phyloP scores from a whole-genome alignment of 176 grass and related monocot species.

The Stipa capillata region DNA sequence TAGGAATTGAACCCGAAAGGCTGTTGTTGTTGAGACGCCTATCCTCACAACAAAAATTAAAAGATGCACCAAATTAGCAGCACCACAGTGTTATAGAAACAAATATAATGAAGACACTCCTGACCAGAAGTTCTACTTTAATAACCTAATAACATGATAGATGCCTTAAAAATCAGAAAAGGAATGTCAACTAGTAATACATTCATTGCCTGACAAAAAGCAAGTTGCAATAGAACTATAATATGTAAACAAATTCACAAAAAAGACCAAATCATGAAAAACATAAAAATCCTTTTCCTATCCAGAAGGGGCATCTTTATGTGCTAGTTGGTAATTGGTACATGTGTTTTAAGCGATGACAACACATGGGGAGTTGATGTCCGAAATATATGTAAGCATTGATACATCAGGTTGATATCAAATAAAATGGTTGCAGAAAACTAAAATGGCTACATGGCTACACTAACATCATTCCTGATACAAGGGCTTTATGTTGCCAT shows the following conservation, averaged over 20 bases:
- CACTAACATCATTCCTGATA: not conserved
- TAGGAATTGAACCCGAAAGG: slow-evolving; percentile 66
- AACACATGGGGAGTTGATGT: not conserved
- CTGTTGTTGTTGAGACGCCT: slow-evolving; percentile 96
- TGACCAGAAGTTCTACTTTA: not conserved
- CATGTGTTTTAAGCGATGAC: not conserved
- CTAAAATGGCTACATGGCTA: not conserved
- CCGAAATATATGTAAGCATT: not conserved
- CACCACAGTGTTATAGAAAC: not conserved
- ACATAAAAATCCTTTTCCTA: not conserved
- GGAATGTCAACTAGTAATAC: not conserved
- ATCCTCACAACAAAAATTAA: slow-evolving; percentile 8
- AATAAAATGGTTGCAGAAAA: not conserved
- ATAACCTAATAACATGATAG: not conserved
- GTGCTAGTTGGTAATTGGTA: not conserved
- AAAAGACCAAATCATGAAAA: not conserved
- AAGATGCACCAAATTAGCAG: slow-evolving; percentile 24
- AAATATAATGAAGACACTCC: not conserved
- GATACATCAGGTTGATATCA: not conserved
- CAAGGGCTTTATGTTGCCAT: not conserved
- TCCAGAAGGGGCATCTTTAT: too few relatives aligned
- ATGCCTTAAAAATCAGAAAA: not conserved
- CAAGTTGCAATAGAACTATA: not conserved
- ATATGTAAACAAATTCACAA: not conserved
- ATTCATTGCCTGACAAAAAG: not conserved